Evolutionary conservation across 2,329 filamentous ascomycete genomes (phyloP).

Genomic region (Alternaria metachromatica): DNA sequence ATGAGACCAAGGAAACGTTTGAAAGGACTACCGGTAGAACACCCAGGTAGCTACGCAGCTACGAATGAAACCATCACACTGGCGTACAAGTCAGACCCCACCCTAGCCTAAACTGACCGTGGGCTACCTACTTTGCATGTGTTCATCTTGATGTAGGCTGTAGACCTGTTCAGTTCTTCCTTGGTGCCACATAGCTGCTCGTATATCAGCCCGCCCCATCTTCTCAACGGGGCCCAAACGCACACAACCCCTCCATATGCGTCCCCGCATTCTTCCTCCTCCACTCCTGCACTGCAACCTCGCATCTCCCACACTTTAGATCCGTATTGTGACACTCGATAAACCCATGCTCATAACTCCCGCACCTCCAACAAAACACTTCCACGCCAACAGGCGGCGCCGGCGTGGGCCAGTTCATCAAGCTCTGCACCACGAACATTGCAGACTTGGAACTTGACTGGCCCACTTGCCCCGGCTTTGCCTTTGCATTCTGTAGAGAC

Average conservation of each 20-base stretch:
- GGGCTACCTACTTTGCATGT: neutral
- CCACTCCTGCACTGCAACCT: slow-evolving; percentile 5
- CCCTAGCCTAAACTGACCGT: neutral
- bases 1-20: neutral
- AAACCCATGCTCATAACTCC: slow-evolving; percentile 6
- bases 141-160: neutral
- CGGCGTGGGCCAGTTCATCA: slow-evolving; percentile 23
- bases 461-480: slow-evolving; percentile 16
- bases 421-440: slow-evolving; percentile 9
- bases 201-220: neutral
- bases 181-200: too few species aligned
- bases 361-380: slow-evolving; percentile 17
- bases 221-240: neutral
- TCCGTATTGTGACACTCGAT: slow-evolving; percentile 8
- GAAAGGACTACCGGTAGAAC: neutral
- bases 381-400: slow-evolving; percentile 16
- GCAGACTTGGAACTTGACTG: slow-evolving; percentile 15
- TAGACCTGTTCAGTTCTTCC: too few species aligned
- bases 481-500: neutral
- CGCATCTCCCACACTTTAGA: slow-evolving; percentile 13
- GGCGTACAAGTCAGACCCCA: neutral
- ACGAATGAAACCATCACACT: neutral
- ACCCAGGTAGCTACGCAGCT: neutral
- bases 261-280: slow-evolving; percentile 17
- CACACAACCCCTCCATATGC: slow-evolving; percentile 13